A percentile compares a stretch with the other conserved stretches of the same genome.
Evolutionary conservation across 495 filamentous ascomycete species (phyloP).

Genomic region (Recurvomyces mirabilis): DNA sequence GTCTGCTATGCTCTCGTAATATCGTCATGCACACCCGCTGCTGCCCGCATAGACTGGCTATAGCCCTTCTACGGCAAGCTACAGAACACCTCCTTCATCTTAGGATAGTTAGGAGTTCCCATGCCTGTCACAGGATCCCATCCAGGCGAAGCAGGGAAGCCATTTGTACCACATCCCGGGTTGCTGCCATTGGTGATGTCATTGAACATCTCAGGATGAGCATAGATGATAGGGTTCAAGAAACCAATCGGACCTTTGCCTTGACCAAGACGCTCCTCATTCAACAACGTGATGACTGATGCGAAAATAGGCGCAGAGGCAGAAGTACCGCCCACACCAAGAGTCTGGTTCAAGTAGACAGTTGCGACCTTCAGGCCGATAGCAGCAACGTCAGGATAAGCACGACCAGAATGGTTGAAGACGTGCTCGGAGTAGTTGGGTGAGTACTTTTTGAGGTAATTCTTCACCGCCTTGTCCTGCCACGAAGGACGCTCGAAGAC

Average conservation of each 20-base stretch:
- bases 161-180: conserved; percentile 14
- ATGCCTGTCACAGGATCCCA: conserved; percentile 47
- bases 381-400: conserved; percentile 54
- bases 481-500: conserved; percentile 49
- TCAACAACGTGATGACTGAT: conserved; percentile 50
- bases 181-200: conserved; percentile 45
- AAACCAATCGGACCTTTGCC: conserved; percentile 50
- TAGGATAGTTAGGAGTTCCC: conserved; percentile 14
- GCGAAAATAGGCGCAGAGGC: conserved; percentile 20
- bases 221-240: conserved; percentile 51
- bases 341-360: conserved; percentile 1
- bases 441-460: conserved; percentile 40
- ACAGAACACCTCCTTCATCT: conserved; percentile 13
- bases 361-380: conserved; percentile 15
- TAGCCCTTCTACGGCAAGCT: conserved; percentile 6
- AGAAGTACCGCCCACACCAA: conserved; percentile 7
- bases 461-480: conserved; percentile 42
- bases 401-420: conserved; percentile 50
- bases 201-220: conserved; percentile 47
- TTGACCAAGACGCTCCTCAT: conserved; percentile 46
- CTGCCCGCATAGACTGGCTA: no score
- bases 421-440: conserved; percentile 37
- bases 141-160: conserved; percentile 22
- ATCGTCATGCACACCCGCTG: no score
- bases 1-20: no score